Conservation (phyloP, 768 basidiomycete species). For the Filobasidium wieringae region DNA sequence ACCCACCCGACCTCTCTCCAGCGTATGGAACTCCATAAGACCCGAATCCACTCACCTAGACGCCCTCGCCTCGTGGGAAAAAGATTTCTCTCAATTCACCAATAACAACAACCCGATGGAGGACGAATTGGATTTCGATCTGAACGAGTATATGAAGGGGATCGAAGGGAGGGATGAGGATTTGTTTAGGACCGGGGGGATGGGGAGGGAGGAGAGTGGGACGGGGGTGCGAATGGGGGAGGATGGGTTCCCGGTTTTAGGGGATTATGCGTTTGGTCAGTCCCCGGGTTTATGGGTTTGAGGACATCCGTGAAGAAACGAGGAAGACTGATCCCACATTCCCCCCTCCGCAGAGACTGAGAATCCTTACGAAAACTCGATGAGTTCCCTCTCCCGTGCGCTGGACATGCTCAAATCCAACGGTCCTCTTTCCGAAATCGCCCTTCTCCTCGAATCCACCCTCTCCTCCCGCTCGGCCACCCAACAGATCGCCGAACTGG, state of each 20-base stretch:
- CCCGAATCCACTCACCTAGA: slow-evolving; percentile 34
- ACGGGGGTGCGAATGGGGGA: slow-evolving; percentile 28
- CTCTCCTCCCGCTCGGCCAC: slow-evolving; percentile 40
- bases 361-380: slow-evolving; percentile 51
- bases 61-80: slow-evolving; percentile 37
- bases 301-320: background rate
- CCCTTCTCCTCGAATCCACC: slow-evolving; percentile 76
- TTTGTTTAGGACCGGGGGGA: slow-evolving; percentile 3
- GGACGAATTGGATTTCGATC: slow-evolving; percentile 49
- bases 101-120: slow-evolving; percentile 45
- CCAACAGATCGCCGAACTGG: background rate
- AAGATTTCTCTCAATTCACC: slow-evolving; percentile 48
- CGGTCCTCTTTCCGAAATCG: slow-evolving; percentile 77
- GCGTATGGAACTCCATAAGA: slow-evolving; percentile 35
- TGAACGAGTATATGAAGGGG: slow-evolving; percentile 42
- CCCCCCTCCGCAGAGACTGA: slow-evolving; percentile 46
- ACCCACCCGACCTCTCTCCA: background rate
- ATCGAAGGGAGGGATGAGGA: slow-evolving; percentile 33
- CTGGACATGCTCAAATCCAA: slow-evolving; percentile 54
- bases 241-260: slow-evolving; percentile 63
- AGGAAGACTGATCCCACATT: background rate
- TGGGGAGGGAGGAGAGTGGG: slow-evolving; percentile 14
- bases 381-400: slow-evolving; percentile 1
- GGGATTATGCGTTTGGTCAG: slow-evolving; percentile 67
- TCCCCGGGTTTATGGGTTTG: background rate